These are phyloP conservation scores for Fusarium siculi DNA, from an alignment of 2,329 filamentous ascomycete species.

Conservation along the genomic window DNA sequence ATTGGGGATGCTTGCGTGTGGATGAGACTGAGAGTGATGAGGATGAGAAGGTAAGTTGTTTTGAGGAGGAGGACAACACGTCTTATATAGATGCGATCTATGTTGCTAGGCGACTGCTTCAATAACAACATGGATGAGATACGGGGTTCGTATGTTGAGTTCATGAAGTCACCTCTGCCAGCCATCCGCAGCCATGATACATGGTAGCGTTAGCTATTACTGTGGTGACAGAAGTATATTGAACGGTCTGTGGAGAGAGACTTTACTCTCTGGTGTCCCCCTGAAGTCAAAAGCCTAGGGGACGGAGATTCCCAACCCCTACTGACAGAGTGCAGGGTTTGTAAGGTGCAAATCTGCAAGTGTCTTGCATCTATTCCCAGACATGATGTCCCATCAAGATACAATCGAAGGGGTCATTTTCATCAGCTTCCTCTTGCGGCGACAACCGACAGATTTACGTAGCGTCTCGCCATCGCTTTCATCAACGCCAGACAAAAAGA, in stretches of 20 bases:
- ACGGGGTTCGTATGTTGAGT: neutral
- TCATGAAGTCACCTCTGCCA: neutral
- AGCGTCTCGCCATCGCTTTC: constrained; percentile 14
- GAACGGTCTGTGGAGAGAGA: neutral
- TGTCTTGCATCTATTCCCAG: constrained; percentile 6
- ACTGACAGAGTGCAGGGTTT: neutral
- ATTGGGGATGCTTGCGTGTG: constrained; percentile 17
- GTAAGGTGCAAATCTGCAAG: constrained; percentile 1
- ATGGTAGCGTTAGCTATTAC: neutral
- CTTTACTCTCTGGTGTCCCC: neutral
- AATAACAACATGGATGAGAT: neutral
- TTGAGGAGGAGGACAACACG: neutral
- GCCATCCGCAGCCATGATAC: neutral
- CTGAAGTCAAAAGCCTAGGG: neutral
- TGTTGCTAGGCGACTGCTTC: neutral
- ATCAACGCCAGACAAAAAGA: constrained; percentile 33
- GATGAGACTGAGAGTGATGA: constrained; percentile 9
- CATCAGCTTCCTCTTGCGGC: constrained; percentile 41
- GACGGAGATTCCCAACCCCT: neutral
- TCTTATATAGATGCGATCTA: constrained; percentile 36
- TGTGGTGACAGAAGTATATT: neutral
- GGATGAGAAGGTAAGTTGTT: constrained; percentile 11
- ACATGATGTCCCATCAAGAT: constrained; percentile 2
- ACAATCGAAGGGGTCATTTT: constrained; percentile 20
- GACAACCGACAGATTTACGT: constrained; percentile 11